These are phyloP conservation scores for Podospora conica DNA, from an alignment of 495 filamentous ascomycete genomes.

Conservation along the genomic window DNA sequence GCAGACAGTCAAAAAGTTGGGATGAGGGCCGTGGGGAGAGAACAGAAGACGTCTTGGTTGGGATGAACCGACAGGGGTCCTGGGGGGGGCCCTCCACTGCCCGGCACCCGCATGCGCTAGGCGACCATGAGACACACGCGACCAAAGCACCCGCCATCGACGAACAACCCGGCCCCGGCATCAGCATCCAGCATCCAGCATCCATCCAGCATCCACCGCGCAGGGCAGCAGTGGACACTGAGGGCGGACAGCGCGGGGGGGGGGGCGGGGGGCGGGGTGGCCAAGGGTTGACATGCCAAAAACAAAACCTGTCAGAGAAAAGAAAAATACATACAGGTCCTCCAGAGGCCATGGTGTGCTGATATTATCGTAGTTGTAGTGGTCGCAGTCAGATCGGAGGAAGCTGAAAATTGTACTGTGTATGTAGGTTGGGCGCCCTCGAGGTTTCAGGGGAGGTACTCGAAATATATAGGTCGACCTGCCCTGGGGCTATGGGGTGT, in stretches of 20 bases:
- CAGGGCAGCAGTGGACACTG: background rate
- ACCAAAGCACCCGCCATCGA: background rate
- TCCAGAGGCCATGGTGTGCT: background rate
- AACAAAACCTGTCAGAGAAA: background rate
- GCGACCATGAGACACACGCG: constrained; percentile 12
- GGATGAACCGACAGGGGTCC: constrained; percentile 6
- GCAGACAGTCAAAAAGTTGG: background rate
- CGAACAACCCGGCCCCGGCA: background rate
- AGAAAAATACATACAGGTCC: background rate
- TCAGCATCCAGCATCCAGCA: background rate
- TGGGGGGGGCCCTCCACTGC: background rate
- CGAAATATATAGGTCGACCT: background rate
- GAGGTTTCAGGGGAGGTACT: background rate
- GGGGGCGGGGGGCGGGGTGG: background rate
- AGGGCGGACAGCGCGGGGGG: background rate
- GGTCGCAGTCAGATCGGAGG: background rate
- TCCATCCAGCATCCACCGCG: background rate
- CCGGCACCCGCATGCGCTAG: constrained; percentile 16
- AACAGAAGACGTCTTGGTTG: background rate
- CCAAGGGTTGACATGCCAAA: background rate
- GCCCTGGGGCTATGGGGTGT: background rate
- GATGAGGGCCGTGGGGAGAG: background rate
- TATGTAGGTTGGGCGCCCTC: background rate
- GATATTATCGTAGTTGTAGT: no score
- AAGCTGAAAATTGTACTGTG: background rate